Conservation (phyloP, 805 yeast genomes). For the Diddensiella transvaalensis region DNA sequence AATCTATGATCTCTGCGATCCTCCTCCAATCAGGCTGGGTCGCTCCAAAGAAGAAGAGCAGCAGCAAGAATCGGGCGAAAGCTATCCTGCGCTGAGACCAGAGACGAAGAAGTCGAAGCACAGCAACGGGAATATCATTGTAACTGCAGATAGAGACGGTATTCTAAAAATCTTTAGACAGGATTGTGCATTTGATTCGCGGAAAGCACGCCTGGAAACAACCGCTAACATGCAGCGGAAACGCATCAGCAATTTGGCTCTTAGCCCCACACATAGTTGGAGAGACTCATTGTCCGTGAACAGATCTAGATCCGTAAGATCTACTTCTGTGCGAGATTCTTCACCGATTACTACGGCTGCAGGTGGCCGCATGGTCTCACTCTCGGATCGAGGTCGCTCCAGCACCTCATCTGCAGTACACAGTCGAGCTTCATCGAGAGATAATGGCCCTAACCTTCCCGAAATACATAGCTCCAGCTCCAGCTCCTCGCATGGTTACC, state of each 20-base stretch:
- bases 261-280: conserved; percentile 23
- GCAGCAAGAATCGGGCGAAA: conserved; percentile 1
- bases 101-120: conserved; percentile 19
- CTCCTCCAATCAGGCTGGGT: conserved; percentile 30
- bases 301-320: conserved; percentile 14
- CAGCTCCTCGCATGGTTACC: neutral
- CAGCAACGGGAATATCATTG: conserved; percentile 46
- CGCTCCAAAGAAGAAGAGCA: conserved; percentile 13
- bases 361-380: neutral
- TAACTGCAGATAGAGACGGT: conserved; percentile 75
- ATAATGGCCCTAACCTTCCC: neutral
- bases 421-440: neutral
- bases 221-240: conserved; percentile 17
- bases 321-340: conserved; percentile 12
- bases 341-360: conserved; percentile 9
- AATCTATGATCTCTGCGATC: conserved; percentile 57
- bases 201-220: conserved; percentile 20
- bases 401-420: neutral
- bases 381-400: conserved; percentile 5
- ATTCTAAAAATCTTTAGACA: conserved; percentile 73
- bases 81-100: conserved; percentile 14
- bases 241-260: conserved; percentile 20
- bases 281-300: conserved; percentile 15
- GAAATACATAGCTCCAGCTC: neutral
- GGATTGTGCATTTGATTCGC: conserved; percentile 55